These are phyloP conservation scores for Moringa oleifera DNA, from an alignment of 345 rosid species.

Conservation along the genomic window DNA sequence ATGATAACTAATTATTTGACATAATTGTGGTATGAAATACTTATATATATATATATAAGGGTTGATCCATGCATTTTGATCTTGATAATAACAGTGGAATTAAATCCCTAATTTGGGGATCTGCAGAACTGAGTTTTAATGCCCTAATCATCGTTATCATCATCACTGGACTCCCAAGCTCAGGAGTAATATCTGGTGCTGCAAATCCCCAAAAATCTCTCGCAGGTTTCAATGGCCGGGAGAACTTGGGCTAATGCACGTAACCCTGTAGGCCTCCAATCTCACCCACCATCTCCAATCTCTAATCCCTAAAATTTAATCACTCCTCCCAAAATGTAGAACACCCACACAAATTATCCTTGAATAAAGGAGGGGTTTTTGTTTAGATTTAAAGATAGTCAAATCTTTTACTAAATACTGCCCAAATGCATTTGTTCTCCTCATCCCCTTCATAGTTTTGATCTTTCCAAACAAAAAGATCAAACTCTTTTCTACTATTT, in stretches of 20 bases:
- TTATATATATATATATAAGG: too few species aligned
- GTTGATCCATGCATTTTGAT: too few species aligned
- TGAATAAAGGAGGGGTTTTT: constrained; percentile 5
- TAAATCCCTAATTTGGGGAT: too few species aligned
- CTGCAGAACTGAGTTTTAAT: too few species aligned
- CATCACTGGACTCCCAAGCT: neutral
- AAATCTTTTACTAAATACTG: constrained; percentile 2
- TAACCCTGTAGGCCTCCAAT: constrained; percentile 11
- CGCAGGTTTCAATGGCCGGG: constrained; percentile 17
- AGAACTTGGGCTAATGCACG: neutral
- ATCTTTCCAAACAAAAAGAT: neutral
- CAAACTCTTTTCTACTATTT: neutral
- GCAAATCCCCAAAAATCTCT: constrained; percentile 28
- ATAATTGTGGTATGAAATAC: too few species aligned
- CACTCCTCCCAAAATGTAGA: constrained; percentile 5
- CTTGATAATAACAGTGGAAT: too few species aligned
- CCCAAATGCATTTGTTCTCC: neutral
- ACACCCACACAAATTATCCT: constrained; percentile 1
- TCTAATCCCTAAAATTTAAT: constrained; percentile 1
- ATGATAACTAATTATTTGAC: too few species aligned
- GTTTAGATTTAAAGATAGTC: constrained; percentile 1
- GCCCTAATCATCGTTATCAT: too few species aligned
- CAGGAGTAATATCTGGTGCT: neutral
- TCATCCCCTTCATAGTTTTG: neutral
- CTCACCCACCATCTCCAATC: constrained; percentile 15